Conservation (phyloP, 106 monocot genomes). For the Allium cepa region DNA sequence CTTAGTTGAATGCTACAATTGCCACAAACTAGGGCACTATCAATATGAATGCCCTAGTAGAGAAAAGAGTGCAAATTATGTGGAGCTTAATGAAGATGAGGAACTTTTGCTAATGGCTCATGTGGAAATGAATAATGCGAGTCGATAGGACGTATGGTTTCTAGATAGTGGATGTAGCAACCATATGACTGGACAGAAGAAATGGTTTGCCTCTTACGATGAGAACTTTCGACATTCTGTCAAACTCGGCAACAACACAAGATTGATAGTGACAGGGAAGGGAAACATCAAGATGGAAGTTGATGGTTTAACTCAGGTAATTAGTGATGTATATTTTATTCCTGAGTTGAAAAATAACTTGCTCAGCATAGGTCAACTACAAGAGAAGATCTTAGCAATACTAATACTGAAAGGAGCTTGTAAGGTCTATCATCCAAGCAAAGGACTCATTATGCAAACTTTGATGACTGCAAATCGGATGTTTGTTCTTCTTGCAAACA, state of each 20-base stretch:
- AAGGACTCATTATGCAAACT: neutral
- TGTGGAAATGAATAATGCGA: neutral
- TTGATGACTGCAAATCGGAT: neutral
- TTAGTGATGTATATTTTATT: neutral
- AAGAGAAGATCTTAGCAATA: neutral
- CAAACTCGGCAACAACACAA: neutral
- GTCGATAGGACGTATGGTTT: neutral
- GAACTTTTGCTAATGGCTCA: neutral
- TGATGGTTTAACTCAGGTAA: neutral
- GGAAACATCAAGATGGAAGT: neutral
- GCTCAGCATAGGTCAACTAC: constrained; percentile 1
- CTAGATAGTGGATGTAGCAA: constrained; percentile 2
- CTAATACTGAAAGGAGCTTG: neutral
- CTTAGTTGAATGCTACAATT: neutral
- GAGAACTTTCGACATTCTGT: neutral
- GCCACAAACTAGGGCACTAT: constrained; percentile 1
- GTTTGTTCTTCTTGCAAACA: neutral
- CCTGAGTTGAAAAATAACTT: neutral
- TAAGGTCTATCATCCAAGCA: neutral
- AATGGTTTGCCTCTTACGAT: neutral
- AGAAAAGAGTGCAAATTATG: neutral
- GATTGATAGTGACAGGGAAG: neutral
- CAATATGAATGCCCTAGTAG: constrained; percentile 2
- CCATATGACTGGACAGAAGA: neutral
- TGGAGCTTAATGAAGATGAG: neutral